Percentiles rank a stretch among this genome's conserved stretches.
Conservation (phyloP, 441 rosid species). For the Lepidium campestre region DNA sequence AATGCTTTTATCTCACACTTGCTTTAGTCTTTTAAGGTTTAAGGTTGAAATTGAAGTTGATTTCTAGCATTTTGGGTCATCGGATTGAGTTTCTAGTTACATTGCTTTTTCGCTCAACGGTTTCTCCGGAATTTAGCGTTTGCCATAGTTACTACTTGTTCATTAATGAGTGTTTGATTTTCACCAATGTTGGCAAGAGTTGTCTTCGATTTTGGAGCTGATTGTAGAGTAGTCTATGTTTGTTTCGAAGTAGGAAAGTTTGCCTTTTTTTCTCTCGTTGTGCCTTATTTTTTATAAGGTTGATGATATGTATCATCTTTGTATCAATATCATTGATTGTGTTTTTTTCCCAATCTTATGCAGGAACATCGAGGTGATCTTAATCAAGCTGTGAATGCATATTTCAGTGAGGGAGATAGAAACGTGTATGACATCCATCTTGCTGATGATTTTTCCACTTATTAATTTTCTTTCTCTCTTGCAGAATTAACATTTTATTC, state of each 20-base stretch:
- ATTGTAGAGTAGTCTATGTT: not conserved
- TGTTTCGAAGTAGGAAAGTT: not conserved
- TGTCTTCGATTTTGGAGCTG: not conserved
- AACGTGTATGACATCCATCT: conserved; percentile 39
- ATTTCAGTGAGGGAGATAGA: conserved; percentile 81
- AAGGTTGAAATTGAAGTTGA: not conserved
- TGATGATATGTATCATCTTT: not conserved
- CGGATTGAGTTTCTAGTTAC: conserved; percentile 8
- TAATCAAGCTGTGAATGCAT: conserved; percentile 88
- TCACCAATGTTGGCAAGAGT: not conserved
- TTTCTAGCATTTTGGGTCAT: not conserved
- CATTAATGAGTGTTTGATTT: not conserved
- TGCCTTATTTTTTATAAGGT: not conserved
- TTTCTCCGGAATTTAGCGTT: not conserved
- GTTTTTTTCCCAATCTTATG: not conserved
- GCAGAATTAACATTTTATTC: not conserved
- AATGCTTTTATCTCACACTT: not conserved
- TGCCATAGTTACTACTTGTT: not conserved
- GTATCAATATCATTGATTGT: not conserved
- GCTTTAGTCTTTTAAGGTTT: not conserved
- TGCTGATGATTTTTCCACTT: not conserved
- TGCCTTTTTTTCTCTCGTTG: not conserved
- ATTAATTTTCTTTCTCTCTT: not conserved
- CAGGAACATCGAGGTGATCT: conserved; percentile 92
- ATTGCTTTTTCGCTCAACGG: conserved; percentile 21